These are phyloP conservation scores for Neurospora tetrasperma DNA, from an alignment of 495 filamentous ascomycete species.

Conservation along the genomic window DNA sequence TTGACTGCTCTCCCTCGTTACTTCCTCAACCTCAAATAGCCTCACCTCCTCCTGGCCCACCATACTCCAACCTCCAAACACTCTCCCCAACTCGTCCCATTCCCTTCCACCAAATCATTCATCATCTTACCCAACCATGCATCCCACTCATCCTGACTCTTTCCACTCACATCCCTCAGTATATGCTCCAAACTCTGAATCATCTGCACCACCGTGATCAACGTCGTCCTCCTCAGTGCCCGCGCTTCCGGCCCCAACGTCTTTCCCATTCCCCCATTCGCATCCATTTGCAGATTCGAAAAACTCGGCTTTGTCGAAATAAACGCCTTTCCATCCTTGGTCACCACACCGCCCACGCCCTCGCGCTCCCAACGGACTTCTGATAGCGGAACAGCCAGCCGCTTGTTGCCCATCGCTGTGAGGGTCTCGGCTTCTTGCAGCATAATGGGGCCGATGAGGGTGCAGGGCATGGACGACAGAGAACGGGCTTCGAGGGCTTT, in stretches of 20 bases:
- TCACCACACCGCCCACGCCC: constrained; percentile 45
- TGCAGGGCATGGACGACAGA: constrained; percentile 68
- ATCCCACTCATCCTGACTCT: constrained; percentile 88
- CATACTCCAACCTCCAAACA: constrained; percentile 91
- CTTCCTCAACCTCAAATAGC: background rate
- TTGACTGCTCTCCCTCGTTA: background rate
- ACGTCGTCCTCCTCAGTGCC: constrained; percentile 66
- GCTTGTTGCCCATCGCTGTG: constrained; percentile 57
- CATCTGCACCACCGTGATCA: constrained; percentile 73
- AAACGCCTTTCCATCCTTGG: constrained; percentile 42
- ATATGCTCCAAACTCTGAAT: constrained; percentile 81
- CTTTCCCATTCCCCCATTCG: constrained; percentile 21
- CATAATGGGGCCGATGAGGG: constrained; percentile 63
- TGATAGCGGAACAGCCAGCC: constrained; percentile 77
- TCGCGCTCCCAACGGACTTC: constrained; percentile 85
- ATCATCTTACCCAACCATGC: constrained; percentile 82
- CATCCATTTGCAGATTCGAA: constrained; percentile 2
- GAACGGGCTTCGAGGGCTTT: constrained; percentile 64
- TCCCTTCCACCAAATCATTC: constrained; percentile 66
- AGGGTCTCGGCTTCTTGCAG: constrained; percentile 69
- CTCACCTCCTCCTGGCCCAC: constrained; percentile 70
- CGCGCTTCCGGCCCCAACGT: constrained; percentile 57
- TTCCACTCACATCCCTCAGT: constrained; percentile 69
- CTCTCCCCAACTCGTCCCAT: constrained; percentile 72
- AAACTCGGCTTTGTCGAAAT: constrained; percentile 27